Conservation (phyloP, 495 filamentous ascomycete species). For the Margaritispora aquatica region DNA sequence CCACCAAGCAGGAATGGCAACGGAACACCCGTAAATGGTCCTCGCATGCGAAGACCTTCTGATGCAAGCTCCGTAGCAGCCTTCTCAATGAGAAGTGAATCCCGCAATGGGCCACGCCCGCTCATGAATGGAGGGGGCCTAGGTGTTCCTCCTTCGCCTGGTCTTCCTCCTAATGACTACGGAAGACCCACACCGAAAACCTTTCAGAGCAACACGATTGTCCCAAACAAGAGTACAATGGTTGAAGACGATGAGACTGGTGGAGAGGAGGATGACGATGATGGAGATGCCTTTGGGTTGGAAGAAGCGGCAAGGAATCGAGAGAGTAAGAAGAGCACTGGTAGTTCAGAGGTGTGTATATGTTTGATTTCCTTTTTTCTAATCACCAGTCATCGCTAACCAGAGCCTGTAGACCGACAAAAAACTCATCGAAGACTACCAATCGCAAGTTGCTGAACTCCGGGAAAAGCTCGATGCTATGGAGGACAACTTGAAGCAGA, state of each 20-base stretch:
- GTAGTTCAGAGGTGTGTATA: constrained; percentile 43
- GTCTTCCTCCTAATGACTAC: constrained; percentile 34
- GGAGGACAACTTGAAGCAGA: constrained; percentile 51
- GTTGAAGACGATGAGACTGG: constrained; percentile 85
- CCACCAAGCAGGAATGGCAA: constrained; percentile 44
- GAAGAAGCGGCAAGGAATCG: constrained; percentile 41
- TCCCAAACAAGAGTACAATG: constrained; percentile 97
- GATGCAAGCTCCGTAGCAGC: constrained; percentile 44
- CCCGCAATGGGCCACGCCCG: constrained; percentile 22
- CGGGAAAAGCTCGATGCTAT: constrained; percentile 68
- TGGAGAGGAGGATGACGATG: constrained; percentile 55
- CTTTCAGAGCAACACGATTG: constrained; percentile 92
- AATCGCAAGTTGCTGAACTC: constrained; percentile 67
- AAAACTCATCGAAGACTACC: constrained; percentile 67
- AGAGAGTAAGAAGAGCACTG: constrained; percentile 52
- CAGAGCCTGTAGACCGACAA: constrained; percentile 47
- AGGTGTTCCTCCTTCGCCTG: constrained; percentile 23
- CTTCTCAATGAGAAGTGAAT: constrained; percentile 25
- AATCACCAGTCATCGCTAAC: constrained; percentile 7
- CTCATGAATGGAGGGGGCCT: constrained; percentile 15
- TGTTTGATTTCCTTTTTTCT: not conserved
- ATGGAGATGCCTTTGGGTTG: constrained; percentile 55
- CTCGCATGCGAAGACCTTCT: constrained; percentile 42
- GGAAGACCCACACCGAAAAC: constrained; percentile 73
- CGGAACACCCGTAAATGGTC: constrained; percentile 48